phyloP scores from a whole-genome alignment of 139 green algal genomes.

The Asterochloris erici region DNA sequence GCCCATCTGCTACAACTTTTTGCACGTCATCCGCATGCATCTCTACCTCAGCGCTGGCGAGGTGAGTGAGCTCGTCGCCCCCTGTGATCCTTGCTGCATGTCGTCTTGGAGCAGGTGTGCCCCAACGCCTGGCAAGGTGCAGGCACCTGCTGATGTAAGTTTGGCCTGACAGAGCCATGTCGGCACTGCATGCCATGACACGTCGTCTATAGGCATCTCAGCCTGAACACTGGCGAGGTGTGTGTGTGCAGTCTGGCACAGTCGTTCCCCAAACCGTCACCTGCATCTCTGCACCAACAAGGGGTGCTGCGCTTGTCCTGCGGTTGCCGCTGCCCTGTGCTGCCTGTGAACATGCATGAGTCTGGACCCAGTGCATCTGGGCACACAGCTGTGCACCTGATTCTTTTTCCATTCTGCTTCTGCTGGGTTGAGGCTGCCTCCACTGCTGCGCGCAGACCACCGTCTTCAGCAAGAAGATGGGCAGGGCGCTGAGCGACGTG shows the following conservation, averaged over 20 bases:
- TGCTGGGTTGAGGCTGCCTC: not conserved
- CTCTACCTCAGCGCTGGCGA: slow-evolving; percentile 26
- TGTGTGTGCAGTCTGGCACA: no score
- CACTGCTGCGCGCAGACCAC: slow-evolving; percentile 25
- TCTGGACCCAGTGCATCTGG: not conserved
- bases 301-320: not conserved
- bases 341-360: no score
- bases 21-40: slow-evolving; percentile 74
- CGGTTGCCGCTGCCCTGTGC: slow-evolving; percentile 19
- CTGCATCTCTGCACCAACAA: no score
- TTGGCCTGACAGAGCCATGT: no score
- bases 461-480: slow-evolving; percentile 74
- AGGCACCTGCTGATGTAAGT: no score
- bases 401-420: not conserved
- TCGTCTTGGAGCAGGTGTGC: not conserved
- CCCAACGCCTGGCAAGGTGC: no score
- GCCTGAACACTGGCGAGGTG: no score
- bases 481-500: slow-evolving; percentile 66
- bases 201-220: no score
- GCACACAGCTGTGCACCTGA: not conserved
- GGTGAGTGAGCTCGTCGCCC: not conserved
- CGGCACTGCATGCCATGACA: no score
- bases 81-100: not conserved
- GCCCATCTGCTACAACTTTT: slow-evolving; percentile 92
- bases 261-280: no score